Conservation (phyloP, 768 basidiomycete species). For the Tricholomella constricta region DNA sequence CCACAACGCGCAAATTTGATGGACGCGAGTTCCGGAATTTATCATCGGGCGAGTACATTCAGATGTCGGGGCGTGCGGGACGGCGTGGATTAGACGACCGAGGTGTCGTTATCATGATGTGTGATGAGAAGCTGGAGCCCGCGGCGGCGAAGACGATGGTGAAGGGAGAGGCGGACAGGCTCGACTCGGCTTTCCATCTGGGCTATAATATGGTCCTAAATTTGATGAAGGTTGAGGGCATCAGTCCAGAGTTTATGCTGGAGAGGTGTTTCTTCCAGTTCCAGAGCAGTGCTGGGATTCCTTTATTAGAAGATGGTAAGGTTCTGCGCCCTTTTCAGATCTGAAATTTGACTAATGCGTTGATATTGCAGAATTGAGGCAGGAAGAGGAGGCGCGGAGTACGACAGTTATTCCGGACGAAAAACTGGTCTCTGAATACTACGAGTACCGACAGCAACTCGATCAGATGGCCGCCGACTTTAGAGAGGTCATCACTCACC, state of each 20-base stretch:
- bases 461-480: conserved; percentile 90
- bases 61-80: conserved; percentile 99
- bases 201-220: conserved; percentile 99
- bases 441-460: conserved; percentile 89
- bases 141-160: conserved; percentile 93
- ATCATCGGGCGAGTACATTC: conserved; percentile 96
- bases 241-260: conserved; percentile 98
- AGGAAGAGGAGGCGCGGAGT: conserved; percentile 67
- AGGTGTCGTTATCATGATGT: conserved; percentile 99
- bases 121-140: conserved; percentile 96
- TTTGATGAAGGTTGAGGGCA: conserved; percentile 96
- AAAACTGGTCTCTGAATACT: conserved; percentile 82
- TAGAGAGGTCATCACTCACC: conserved; percentile 90
- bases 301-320: conserved; percentile 79
- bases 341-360: background rate
- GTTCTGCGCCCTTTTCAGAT: conserved; percentile 7
- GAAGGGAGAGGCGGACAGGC: conserved; percentile 94
- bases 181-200: conserved; percentile 97
- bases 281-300: conserved; percentile 92
- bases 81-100: conserved; percentile 96
- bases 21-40: conserved; percentile 93
- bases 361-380: conserved; percentile 59
- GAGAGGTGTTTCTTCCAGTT: conserved; percentile 98
- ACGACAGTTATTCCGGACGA: conserved; percentile 82
- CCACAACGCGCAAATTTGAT: conserved; percentile 93